Base-by-base conservation (phyloP, 2,329 filamentous ascomycete species). In the Diaporthe citrichinensis region DNA sequence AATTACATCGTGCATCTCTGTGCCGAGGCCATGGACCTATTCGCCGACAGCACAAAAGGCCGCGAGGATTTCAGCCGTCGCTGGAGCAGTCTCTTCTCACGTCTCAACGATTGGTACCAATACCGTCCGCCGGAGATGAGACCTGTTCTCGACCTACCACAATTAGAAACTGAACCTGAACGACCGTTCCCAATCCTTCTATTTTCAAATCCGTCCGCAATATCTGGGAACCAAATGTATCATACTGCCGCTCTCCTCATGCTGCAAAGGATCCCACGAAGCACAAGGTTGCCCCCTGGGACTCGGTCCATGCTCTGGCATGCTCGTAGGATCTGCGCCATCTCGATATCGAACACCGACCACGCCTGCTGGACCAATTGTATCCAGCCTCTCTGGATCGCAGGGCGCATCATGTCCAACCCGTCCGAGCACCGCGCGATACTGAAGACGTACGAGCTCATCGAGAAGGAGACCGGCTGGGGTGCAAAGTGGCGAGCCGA, bases 1-100 rank as follows among this genome's bases (percentile, higher is more conserved):
- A 92, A 92, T 78, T 90, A 89, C 77, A 86, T 90, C 10, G 89
- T 92, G 3, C 92, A 89, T 77, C 84, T 92, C 1, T 88, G 86
- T 69, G 87, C 89, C 5, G 86, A 85, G 74, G 86, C 86, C 2
- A 89, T 87, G 75, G 86, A 90, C 77, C 84, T 91, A 4, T 82
- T 89, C 17, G 85, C 87, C 12, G 84, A 87, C 71, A 86, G 86
- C 25, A 89, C 88, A 4, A 86, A 86, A 46, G 82, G 84, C 31
- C 80, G 83, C 20, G 80, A 83, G 1, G 78, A 78, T 3, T 89
- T 88, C 77, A 79, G 82, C n/a, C 76, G 80, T 3, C 84, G 85
- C 0, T 91, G 90, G 89, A 69, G 82, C 14, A 79, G 77, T 2
- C 81, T 91, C 0, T 91, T 89, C 88, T 80, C 85, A 8, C 85